Conservation (phyloP, 352 stramenopile species). For the Globisporangium splendens region DNA sequence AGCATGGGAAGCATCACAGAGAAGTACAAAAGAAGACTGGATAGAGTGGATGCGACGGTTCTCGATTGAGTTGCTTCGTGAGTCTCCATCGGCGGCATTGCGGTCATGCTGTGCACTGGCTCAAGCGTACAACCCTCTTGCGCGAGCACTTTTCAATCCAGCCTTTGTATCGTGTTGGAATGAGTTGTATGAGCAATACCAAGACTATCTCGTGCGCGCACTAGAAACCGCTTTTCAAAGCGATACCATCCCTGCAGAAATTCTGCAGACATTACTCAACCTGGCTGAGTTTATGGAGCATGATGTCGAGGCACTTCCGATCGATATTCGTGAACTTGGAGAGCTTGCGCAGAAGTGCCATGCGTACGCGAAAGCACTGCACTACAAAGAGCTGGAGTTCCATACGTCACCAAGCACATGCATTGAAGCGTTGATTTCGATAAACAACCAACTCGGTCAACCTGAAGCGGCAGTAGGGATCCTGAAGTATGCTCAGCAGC, state of each 20-base stretch:
- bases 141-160: constrained; percentile 95
- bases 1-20: constrained; percentile 94
- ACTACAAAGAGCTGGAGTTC: constrained; percentile 98
- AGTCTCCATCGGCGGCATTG: constrained; percentile 94
- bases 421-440: constrained; percentile 98
- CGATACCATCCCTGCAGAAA: constrained; percentile 92
- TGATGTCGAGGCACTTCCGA: constrained; percentile 94
- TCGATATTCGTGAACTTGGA: constrained; percentile 94
- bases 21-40: constrained; percentile 92
- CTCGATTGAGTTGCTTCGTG: constrained; percentile 94
- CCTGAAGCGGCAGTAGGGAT: constrained; percentile 97
- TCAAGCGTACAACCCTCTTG: constrained; percentile 96
- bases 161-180: constrained; percentile 99
- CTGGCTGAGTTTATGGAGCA: constrained; percentile 99
- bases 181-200: constrained; percentile 93
- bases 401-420: constrained; percentile 88
- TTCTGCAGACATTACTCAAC: constrained; percentile 96
- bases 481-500: constrained; percentile 90
- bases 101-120: constrained; percentile 91
- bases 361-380: constrained; percentile 94
- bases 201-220: constrained; percentile 90
- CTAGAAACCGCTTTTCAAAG: constrained; percentile 94
- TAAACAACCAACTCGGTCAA: constrained; percentile 98
- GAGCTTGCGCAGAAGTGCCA: constrained; percentile 95
- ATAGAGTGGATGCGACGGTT: constrained; percentile 97